These are phyloP conservation scores for Claviceps digitariae DNA, from an alignment of 2,329 filamentous ascomycete genomes.

Conservation along the genomic window DNA sequence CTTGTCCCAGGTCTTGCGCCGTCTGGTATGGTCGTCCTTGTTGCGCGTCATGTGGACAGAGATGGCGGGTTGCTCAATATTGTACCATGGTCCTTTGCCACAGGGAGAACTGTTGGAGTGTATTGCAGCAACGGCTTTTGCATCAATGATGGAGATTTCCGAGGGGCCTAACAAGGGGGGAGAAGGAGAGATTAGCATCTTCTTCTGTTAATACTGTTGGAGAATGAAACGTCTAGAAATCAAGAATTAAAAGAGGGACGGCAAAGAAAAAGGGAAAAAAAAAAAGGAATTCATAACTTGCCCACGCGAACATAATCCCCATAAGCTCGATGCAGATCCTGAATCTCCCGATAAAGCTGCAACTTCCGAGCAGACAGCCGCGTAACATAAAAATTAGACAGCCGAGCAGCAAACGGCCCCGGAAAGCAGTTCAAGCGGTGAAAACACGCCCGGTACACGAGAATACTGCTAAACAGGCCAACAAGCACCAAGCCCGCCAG, in stretches of 20 bases:
- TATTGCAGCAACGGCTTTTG: slow-evolving; percentile 15
- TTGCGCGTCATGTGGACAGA: slow-evolving; percentile 19
- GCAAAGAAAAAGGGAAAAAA: not conserved
- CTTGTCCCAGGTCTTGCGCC: slow-evolving; percentile 21
- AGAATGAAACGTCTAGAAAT: no score
- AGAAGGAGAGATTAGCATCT: not conserved
- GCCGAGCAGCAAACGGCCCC: slow-evolving; percentile 13
- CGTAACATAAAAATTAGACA: slow-evolving; percentile 15
- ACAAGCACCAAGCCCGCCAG: not conserved
- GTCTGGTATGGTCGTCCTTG: slow-evolving; percentile 15
- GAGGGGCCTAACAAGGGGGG: slow-evolving; percentile 11
- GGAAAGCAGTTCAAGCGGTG: slow-evolving; percentile 16
- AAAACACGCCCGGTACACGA: slow-evolving; percentile 11
- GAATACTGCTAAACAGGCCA: slow-evolving; percentile 7
- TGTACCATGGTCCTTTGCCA: slow-evolving; percentile 21
- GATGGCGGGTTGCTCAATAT: slow-evolving; percentile 15
- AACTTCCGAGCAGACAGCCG: slow-evolving; percentile 10
- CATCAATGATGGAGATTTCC: slow-evolving; percentile 19
- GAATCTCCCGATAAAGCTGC: slow-evolving; percentile 14
- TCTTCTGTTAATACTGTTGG: no score
- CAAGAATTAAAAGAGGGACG: not conserved
- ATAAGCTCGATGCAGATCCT: slow-evolving; percentile 15
- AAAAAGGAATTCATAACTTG: not conserved
- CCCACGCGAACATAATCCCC: slow-evolving; percentile 18
- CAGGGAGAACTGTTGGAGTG: slow-evolving; percentile 16